These are phyloP conservation scores for Alternaria solani DNA, from an alignment of 2,329 filamentous ascomycete genomes.

Conservation along the genomic window DNA sequence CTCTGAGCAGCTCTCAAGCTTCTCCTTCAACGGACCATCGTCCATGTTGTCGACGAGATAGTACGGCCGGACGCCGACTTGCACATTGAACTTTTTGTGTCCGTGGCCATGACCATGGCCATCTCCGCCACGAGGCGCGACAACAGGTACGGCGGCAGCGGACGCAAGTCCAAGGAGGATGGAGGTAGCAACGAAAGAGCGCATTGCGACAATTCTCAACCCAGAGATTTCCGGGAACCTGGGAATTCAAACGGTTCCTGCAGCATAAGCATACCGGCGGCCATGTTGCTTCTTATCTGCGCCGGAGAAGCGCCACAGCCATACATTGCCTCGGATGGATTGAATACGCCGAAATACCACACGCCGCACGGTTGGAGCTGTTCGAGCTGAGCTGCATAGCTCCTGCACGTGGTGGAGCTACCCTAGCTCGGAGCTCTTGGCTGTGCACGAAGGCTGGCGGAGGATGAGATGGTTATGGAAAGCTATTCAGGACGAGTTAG, in stretches of 20 bases:
- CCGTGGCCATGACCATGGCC: slow-evolving; percentile 17
- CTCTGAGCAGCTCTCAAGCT: slow-evolving; percentile 49
- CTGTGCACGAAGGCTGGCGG: slow-evolving; percentile 15
- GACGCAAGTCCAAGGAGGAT: slow-evolving; percentile 40
- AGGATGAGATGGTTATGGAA: slow-evolving; percentile 15
- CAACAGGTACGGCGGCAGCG: slow-evolving; percentile 39
- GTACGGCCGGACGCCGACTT: slow-evolving; percentile 48
- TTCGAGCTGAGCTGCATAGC: slow-evolving; percentile 24
- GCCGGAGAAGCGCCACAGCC: slow-evolving; percentile 7
- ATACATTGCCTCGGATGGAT: slow-evolving; percentile 16
- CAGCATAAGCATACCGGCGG: slow-evolving; percentile 18
- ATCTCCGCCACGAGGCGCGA: slow-evolving; percentile 25
- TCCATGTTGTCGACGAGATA: slow-evolving; percentile 51
- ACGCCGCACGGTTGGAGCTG: slow-evolving; percentile 23
- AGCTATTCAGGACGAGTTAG: slow-evolving; percentile 20
- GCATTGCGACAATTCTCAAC: slow-evolving; percentile 34
- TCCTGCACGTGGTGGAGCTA: slow-evolving; percentile 39
- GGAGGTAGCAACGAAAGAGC: slow-evolving; percentile 35
- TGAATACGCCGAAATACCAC: slow-evolving; percentile 14
- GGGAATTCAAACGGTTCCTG: slow-evolving; percentile 28
- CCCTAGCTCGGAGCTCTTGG: slow-evolving; percentile 21
- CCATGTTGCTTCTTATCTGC: slow-evolving; percentile 36
- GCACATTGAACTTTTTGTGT: slow-evolving; percentile 42
- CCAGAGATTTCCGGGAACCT: slow-evolving; percentile 13
- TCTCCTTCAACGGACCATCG: slow-evolving; percentile 47